Conservation (phyloP, 345 rosid genomes). For the Dimocarpus longan region DNA sequence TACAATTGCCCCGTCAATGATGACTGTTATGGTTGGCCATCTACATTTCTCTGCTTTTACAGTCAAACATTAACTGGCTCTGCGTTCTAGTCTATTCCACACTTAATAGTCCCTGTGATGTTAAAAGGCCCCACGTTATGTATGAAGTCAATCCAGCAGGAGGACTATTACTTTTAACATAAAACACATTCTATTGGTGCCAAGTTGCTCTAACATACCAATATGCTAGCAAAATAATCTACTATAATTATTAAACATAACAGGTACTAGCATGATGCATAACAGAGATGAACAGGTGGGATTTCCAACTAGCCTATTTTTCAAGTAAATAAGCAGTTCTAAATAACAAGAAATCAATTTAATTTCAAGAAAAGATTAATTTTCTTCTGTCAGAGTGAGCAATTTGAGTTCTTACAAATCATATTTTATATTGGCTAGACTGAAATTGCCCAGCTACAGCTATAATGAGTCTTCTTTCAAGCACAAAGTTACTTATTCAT, state of each 20-base stretch:
- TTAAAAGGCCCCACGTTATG: neutral
- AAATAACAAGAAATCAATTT: neutral
- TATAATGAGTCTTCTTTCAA: slow-evolving; percentile 1
- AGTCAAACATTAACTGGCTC: neutral
- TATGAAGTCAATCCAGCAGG: slow-evolving; percentile 3
- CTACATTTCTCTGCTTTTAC: neutral
- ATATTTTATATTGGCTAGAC: neutral
- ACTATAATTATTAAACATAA: neutral
- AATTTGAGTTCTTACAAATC: neutral
- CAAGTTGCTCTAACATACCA: neutral
- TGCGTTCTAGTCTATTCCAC: slow-evolving; percentile 3
- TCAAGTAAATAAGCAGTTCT: neutral
- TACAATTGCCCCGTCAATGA: slow-evolving; percentile 7
- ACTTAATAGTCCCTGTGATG: slow-evolving; percentile 15
- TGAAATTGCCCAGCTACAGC: slow-evolving; percentile 1
- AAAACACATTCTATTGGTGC: slow-evolving; percentile 5
- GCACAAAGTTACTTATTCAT: slow-evolving; percentile 27
- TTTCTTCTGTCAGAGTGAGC: slow-evolving; percentile 4
- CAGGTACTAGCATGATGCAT: neutral
- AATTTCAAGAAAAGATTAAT: neutral
- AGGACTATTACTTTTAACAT: neutral
- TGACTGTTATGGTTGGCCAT: neutral
- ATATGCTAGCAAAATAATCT: slow-evolving; percentile 2
- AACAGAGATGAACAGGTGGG: neutral
- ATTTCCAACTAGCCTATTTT: neutral